A percentile compares a stretch with the other conserved stretches of the same genome.
These are phyloP conservation scores for Boletus rubescentipes DNA, from an alignment of 768 basidiomycete species.

Conservation along the genomic window DNA sequence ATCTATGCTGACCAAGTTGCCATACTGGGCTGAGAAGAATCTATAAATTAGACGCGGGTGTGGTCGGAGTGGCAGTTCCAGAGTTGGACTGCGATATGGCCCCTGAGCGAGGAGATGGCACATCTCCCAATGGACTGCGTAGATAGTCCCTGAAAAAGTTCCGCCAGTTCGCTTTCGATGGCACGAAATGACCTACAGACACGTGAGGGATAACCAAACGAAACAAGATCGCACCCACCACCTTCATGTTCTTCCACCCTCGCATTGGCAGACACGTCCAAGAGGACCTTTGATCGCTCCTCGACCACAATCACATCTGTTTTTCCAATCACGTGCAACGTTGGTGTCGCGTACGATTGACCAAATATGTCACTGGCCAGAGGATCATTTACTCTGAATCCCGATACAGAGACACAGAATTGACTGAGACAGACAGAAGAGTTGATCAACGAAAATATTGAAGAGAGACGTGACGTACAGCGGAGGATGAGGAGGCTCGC, in stretches of 20 bases:
- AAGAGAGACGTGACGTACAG: conserved; percentile 46
- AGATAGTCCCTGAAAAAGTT: conserved; percentile 72
- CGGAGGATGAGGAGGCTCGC: conserved; percentile 69
- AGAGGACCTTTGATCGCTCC: conserved; percentile 61
- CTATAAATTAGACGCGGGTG: conserved; percentile 9
- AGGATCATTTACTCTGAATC: conserved; percentile 55
- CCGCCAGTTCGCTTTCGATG: conserved; percentile 74
- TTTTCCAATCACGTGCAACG: conserved; percentile 75
- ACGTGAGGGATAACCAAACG: background rate
- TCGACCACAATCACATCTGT: conserved; percentile 73
- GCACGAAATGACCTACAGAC: conserved; percentile 74
- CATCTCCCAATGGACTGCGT: conserved; percentile 44
- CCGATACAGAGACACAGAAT: conserved; percentile 76
- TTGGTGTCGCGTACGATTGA: conserved; percentile 61
- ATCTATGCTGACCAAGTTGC: conserved; percentile 2
- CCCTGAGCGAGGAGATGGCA: conserved; percentile 44
- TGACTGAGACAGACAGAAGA: conserved; percentile 37
- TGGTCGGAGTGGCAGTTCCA: conserved; percentile 47
- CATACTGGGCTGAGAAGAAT: background rate
- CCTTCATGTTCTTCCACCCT: conserved; percentile 79
- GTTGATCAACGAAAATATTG: background rate
- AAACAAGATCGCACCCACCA: conserved; percentile 47
- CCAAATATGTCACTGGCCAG: conserved; percentile 50
- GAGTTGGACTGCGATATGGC: conserved; percentile 40
- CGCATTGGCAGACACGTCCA: conserved; percentile 52